Percentiles rank a stretch among this genome's conserved stretches.
Evolutionary conservation across 169 alveolate species (phyloP).

Genomic region (Eimeria praecox): DNA sequence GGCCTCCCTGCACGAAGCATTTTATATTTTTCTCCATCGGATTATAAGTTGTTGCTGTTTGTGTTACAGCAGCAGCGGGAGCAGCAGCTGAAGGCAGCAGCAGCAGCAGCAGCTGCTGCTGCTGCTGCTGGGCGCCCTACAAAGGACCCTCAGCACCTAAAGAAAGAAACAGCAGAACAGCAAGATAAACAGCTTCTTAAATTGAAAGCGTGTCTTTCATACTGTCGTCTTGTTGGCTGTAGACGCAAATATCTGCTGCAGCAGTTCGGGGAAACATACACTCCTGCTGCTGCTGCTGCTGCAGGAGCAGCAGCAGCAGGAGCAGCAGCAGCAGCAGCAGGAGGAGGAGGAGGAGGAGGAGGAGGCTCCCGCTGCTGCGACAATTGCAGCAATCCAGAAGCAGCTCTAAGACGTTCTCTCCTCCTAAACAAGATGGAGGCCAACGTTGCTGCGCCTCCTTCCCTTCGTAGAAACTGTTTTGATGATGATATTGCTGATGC

Average conservation of each 20-base stretch:
- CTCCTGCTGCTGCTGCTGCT: conserved; percentile 35
- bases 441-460: neutral
- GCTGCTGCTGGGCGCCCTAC: conserved; percentile 13
- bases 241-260: conserved; percentile 1
- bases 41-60: conserved; percentile 65
- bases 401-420: neutral
- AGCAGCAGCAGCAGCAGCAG: neutral
- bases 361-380: conserved; percentile 70
- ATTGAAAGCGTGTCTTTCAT: conserved; percentile 6
- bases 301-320: neutral
- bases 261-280: conserved; percentile 26
- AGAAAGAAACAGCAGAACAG: conserved; percentile 27
- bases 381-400: conserved; percentile 57
- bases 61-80: conserved; percentile 43
- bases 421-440: conserved; percentile 8
- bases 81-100: conserved; percentile 17
- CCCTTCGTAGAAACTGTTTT: neutral
- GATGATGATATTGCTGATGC: neutral
- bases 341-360: too few relatives aligned
- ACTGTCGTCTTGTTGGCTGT: conserved; percentile 29
- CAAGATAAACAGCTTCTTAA: neutral
- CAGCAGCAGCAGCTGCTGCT: conserved; percentile 10
- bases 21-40: conserved; percentile 79
- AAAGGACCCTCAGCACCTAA: neutral
- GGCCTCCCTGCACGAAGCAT: conserved; percentile 85